Conservation (phyloP, 768 basidiomycete species). For the Coprinopsis strossmayeri region DNA sequence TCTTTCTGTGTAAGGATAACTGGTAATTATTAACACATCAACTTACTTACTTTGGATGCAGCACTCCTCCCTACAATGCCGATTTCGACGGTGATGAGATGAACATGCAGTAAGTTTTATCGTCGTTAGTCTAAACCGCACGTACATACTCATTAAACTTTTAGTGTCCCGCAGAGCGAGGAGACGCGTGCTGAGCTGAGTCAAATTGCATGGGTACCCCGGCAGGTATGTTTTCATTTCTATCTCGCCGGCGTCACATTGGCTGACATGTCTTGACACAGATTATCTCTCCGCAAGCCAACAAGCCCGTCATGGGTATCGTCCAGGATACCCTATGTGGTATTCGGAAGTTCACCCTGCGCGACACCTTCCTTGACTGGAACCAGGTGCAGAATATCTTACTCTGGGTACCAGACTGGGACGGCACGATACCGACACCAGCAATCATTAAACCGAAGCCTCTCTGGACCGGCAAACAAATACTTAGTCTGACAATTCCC, state of each 20-base stretch:
- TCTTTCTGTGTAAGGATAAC: slow-evolving; percentile 81
- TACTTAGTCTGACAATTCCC: slow-evolving; percentile 87
- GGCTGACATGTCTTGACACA: slow-evolving; percentile 22
- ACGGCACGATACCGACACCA: slow-evolving; percentile 86
- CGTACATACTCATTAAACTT: slow-evolving; percentile 11
- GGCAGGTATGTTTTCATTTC: slow-evolving; percentile 55
- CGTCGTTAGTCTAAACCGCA: not conserved
- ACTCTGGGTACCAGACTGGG: slow-evolving; percentile 98
- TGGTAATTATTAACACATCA: slow-evolving; percentile 15
- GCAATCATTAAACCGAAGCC: slow-evolving; percentile 96
- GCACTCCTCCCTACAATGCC: slow-evolving; percentile 97
- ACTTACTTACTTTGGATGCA: slow-evolving; percentile 27
- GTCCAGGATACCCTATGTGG: slow-evolving; percentile 99
- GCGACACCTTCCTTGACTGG: slow-evolving; percentile 95
- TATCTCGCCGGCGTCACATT: not conserved
- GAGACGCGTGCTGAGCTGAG: slow-evolving; percentile 97
- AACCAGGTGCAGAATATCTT: slow-evolving; percentile 94
- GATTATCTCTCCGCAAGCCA: slow-evolving; percentile 99
- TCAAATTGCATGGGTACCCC: slow-evolving; percentile 97
- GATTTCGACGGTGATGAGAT: slow-evolving; percentile 99
- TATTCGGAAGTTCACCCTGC: slow-evolving; percentile 93
- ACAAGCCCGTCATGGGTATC: slow-evolving; percentile 99
- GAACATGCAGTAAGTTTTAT: slow-evolving; percentile 94
- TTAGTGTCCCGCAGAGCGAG: slow-evolving; percentile 97
- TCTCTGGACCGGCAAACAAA: slow-evolving; percentile 97